A percentile compares a stretch with the other conserved stretches of the same genome.
phyloP scores from a whole-genome alignment of 2,329 filamentous ascomycete species.

The Periconia macrospinosa region DNA sequence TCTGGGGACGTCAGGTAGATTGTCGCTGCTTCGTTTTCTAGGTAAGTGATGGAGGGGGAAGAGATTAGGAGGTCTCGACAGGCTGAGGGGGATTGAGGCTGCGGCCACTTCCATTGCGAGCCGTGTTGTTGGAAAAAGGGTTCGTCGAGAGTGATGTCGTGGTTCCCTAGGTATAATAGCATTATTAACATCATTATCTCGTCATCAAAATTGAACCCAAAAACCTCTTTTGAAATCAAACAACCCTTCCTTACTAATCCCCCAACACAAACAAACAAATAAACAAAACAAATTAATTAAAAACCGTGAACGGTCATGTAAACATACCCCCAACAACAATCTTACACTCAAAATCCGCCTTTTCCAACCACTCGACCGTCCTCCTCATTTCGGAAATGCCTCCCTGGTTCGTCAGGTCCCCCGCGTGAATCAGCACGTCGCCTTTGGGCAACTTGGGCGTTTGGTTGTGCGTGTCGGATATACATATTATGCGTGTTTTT shows the following conservation, averaged over 20 bases:
- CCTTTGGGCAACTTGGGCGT: conserved; percentile 67
- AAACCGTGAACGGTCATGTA: neutral
- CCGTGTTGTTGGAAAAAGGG: conserved; percentile 61
- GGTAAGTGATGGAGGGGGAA: conserved; percentile 62
- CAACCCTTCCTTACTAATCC: no score
- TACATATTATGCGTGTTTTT: conserved; percentile 68
- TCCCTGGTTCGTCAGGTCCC: conserved; percentile 76
- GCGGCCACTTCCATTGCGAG: conserved; percentile 59
- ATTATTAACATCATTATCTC: neutral
- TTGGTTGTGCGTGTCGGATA: conserved; percentile 76
- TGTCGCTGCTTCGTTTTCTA: conserved; percentile 60
- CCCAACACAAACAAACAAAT: no score
- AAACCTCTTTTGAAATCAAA: neutral
- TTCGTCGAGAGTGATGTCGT: conserved; percentile 72
- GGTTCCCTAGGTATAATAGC: conserved; percentile 62
- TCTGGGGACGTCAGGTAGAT: conserved; percentile 57
- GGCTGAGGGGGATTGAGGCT: conserved; percentile 54
- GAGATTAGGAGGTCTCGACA: conserved; percentile 58
- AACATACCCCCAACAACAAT: conserved; percentile 67
- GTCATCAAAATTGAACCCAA: neutral
- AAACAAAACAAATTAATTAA: neutral
- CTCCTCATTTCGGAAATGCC: conserved; percentile 60
- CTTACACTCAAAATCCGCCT: conserved; percentile 68
- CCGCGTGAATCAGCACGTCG: conserved; percentile 75
- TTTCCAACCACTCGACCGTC: conserved; percentile 68